Percentiles rank a stretch among this genome's conserved stretches.
Evolutionary conservation across 176 grass and related monocot genomes (phyloP).

Genomic region (Rhynchospora pubera): DNA sequence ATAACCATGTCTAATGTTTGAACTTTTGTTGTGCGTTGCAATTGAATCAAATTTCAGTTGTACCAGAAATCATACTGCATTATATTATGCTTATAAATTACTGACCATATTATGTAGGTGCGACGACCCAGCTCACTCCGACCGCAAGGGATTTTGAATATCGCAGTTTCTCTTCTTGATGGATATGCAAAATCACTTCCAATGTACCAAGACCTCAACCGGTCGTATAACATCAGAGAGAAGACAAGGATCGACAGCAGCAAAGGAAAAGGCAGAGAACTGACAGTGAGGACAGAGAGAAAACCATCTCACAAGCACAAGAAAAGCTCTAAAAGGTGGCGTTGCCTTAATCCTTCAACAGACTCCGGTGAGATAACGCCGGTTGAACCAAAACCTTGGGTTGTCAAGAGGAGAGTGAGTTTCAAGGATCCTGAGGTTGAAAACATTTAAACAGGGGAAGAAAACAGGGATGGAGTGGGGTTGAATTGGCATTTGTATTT

Average conservation of each 20-base stretch:
- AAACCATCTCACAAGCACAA: background rate
- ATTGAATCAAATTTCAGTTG: background rate
- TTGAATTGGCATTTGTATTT: too few species aligned
- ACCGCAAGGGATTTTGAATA: slow-evolving; percentile 32
- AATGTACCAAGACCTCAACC: background rate
- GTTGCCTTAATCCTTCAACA: slow-evolving; percentile 8
- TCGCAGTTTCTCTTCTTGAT: slow-evolving; percentile 23
- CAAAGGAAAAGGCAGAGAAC: background rate
- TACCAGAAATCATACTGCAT: background rate
- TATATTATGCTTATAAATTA: background rate
- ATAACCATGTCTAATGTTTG: background rate
- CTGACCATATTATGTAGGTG: slow-evolving; percentile 7
- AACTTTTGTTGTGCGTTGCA: background rate
- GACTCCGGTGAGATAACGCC: slow-evolving; percentile 20
- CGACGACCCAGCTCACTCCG: slow-evolving; percentile 25
- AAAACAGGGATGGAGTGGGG: background rate
- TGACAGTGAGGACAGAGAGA: background rate
- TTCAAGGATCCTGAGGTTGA: background rate
- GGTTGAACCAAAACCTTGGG: background rate
- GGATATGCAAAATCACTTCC: slow-evolving; percentile 18
- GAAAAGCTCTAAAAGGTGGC: slow-evolving; percentile 8
- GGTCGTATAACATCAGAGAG: background rate
- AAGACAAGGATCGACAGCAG: background rate
- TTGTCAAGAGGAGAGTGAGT: slow-evolving; percentile 2
- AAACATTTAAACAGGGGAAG: too few species aligned